Evolutionary conservation across 2,329 filamentous ascomycete genomes (phyloP).

Genomic region (Diaporthe eres): DNA sequence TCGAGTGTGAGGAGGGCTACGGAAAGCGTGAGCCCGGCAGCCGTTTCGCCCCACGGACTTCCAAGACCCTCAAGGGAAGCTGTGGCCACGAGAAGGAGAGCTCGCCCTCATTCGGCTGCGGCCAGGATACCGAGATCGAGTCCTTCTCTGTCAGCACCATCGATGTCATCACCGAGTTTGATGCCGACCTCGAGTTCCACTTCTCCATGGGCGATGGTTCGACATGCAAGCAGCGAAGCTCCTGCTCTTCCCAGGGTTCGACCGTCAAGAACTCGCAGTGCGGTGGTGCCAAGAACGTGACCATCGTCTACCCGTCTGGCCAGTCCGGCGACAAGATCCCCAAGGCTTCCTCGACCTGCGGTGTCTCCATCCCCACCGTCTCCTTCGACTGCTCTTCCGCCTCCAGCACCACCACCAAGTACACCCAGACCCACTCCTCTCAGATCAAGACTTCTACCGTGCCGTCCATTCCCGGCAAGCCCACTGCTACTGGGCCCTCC

Average conservation of each 20-base stretch:
- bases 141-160: conserved; percentile 82
- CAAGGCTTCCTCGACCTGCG: conserved; percentile 65
- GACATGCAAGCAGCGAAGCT: conserved; percentile 82
- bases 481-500: conserved; percentile 21
- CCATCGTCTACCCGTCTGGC: conserved; percentile 73
- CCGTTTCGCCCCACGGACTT: conserved; percentile 64
- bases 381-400: conserved; percentile 77
- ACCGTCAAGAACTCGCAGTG: conserved; percentile 88
- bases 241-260: conserved; percentile 77
- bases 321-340: conserved; percentile 69
- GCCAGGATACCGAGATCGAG: conserved; percentile 53
- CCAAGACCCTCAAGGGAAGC: conserved; percentile 73
- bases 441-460: conserved; percentile 43
- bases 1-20: conserved; percentile 73
- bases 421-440: conserved; percentile 43
- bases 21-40: conserved; percentile 65
- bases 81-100: conserved; percentile 60
- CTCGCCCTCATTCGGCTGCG: conserved; percentile 72
- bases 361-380: conserved; percentile 81
- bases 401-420: conserved; percentile 46
- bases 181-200: conserved; percentile 86
- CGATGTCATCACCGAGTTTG: conserved; percentile 80
- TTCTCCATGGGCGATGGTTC: conserved; percentile 89
- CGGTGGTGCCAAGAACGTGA: conserved; percentile 88
- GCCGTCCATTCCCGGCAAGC: background rate